phyloP scores from a whole-genome alignment of 2,329 filamentous ascomycete species.

The Aureobasidium musti region DNA sequence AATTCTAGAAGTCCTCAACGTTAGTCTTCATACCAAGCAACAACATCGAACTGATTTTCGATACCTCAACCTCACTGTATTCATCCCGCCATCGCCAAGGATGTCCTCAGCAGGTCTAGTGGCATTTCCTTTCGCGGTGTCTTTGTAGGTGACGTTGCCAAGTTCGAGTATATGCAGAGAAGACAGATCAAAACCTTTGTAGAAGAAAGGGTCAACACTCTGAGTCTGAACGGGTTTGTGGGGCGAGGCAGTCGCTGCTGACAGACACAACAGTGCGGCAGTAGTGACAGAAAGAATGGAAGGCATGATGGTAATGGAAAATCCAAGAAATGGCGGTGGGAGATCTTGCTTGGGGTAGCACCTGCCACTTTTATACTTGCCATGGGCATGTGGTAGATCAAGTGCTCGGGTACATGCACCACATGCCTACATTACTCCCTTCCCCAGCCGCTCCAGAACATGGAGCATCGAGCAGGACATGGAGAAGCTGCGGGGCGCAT shows the following conservation, averaged over 20 bases:
- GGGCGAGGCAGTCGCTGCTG: background rate
- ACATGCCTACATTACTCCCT: background rate
- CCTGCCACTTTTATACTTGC: background rate
- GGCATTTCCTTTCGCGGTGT: constrained; percentile 6
- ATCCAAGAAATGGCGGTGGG: background rate
- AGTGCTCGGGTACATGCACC: constrained; percentile 8
- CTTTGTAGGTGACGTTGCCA: constrained; percentile 22
- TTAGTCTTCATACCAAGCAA: background rate
- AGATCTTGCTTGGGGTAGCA: background rate
- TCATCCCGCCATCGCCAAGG: constrained; percentile 37
- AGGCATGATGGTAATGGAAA: background rate
- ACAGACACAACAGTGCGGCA: background rate
- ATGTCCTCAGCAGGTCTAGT: constrained; percentile 38
- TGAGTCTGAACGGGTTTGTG: background rate
- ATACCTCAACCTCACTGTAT: constrained; percentile 39
- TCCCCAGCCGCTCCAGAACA: constrained; percentile 19
- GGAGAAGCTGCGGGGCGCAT: constrained; percentile 23
- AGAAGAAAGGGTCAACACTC: constrained; percentile 13
- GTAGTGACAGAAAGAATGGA: constrained; percentile 10
- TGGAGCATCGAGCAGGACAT: background rate
- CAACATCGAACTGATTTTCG: too few species aligned
- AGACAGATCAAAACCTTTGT: constrained; percentile 31
- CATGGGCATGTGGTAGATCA: background rate
- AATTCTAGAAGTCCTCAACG: constrained; percentile 28
- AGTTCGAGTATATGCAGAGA: constrained; percentile 28